Evolutionary conservation across 2,329 filamentous ascomycete species (phyloP).

Genomic region (Aspergillus fumigatiaffinis): DNA sequence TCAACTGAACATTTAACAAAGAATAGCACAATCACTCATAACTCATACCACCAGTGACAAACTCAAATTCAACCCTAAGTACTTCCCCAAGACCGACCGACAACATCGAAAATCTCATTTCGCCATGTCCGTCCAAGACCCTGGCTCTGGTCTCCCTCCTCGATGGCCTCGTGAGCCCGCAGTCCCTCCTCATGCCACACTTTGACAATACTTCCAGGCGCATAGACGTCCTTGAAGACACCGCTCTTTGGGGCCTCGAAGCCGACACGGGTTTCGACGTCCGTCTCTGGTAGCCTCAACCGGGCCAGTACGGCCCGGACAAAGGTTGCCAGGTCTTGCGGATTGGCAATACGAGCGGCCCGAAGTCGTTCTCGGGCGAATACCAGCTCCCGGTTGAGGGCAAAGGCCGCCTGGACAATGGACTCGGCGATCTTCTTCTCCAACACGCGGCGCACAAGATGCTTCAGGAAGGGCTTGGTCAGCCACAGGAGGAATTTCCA

Average conservation of each 20-base stretch:
- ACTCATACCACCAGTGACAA: not conserved
- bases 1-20: not conserved
- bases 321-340: slow-evolving; percentile 76
- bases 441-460: slow-evolving; percentile 72
- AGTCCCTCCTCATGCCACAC: slow-evolving; percentile 80
- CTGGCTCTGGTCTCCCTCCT: slow-evolving; percentile 62
- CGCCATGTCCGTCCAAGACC: slow-evolving; percentile 60
- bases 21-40: no score
- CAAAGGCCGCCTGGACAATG: slow-evolving; percentile 66
- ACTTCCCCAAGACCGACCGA: slow-evolving; percentile 3
- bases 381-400: slow-evolving; percentile 77
- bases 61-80: not conserved
- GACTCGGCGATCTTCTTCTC: slow-evolving; percentile 72
- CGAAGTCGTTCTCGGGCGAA: slow-evolving; percentile 83
- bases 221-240: slow-evolving; percentile 79
- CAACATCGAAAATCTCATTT: slow-evolving; percentile 72
- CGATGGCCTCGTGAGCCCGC: slow-evolving; percentile 66
- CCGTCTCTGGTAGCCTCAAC: slow-evolving; percentile 69
- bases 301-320: slow-evolving; percentile 76
- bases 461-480: slow-evolving; percentile 76
- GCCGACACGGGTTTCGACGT: slow-evolving; percentile 70
- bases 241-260: slow-evolving; percentile 58
- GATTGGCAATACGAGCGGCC: slow-evolving; percentile 77
- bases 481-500: slow-evolving; percentile 77
- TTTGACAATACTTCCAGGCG: slow-evolving; percentile 83